Base-by-base conservation (phyloP, 352 stramenopile genomes). In the Globisporangium irregulare region DNA sequence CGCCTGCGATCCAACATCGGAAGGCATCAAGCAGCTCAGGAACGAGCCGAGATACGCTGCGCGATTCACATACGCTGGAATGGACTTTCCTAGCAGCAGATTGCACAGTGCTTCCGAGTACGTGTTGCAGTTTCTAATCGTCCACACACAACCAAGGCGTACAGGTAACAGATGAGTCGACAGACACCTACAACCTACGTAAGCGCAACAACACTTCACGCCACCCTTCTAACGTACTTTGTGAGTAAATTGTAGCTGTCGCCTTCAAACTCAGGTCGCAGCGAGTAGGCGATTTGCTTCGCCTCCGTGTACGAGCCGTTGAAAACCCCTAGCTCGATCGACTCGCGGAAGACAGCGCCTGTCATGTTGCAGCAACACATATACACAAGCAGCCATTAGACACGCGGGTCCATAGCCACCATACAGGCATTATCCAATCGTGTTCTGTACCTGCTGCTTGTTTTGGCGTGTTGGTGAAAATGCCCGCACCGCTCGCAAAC, bases 31-130 rank as follows among this genome's bases (percentile, higher is more conserved):
- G 63, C 87, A 95, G 73, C 84, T 92, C 22, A 93, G 75, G 69
- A 92, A 95, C n/a, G 87, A 95, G 22, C 89, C 94, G n/a, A 98
- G 70, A 80, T 98, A 93, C n/a, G 93, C 91, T 4, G 92, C 87
- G 66, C 95, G 91, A 68, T 98, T 98, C 55, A 98, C 81, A 78
- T 97, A 95, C 38, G 78, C 68, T 6, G 95, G 95, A 63, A 98
- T 97, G 14, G 81, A 73, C 32, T 83, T 86, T 32, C 70, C 70
- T 58, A 98, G 68, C 29, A 98, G 81, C 54, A 90, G 70, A 64
- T 89, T 93, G 53, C 87, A 92, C 20, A 92, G 71, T 27, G 78
- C 91, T 75, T 98, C 94, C 15, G 91, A 86, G 79, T 98, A 98
- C 69, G 95, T 82, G 77, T 98, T 98, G 80, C 95, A 98, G 76